Conservation (phyloP, 2,329 filamentous ascomycete genomes). For the Epichloe scottii region DNA sequence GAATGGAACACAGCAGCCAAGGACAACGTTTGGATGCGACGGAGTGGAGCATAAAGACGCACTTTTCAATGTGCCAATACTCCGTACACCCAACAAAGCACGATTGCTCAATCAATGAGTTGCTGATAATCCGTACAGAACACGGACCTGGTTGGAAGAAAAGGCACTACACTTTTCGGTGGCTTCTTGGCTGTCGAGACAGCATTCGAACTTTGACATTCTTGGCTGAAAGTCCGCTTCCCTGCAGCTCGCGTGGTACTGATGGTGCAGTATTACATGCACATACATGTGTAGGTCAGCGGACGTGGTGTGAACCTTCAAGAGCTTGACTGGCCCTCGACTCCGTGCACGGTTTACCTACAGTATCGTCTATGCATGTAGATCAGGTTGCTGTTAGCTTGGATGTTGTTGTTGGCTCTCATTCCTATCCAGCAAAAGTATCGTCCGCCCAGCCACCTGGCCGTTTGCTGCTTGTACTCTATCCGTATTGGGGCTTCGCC, state of each 20-base stretch:
- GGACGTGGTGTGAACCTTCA: too few relatives aligned
- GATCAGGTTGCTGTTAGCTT: too few relatives aligned
- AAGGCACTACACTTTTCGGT: too few relatives aligned
- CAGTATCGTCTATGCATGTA: neutral
- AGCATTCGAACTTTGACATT: too few relatives aligned
- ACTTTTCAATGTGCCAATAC: too few relatives aligned
- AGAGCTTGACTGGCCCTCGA: too few relatives aligned
- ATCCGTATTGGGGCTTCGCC: too few relatives aligned
- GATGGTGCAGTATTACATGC: neutral
- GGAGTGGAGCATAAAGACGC: neutral
- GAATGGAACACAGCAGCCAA: neutral
- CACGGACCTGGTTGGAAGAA: too few relatives aligned
- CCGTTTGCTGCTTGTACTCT: neutral
- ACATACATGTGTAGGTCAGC: neutral
- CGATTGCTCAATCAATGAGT: too few relatives aligned
- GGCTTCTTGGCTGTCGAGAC: too few relatives aligned
- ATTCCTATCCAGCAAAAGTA: neutral
- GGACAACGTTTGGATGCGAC: constrained; percentile 1
- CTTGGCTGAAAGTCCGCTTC: constrained; percentile 1
- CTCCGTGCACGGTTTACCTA: neutral
- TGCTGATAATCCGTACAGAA: too few relatives aligned
- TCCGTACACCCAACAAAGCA: too few relatives aligned
- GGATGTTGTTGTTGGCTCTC: neutral
- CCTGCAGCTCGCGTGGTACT: constrained; percentile 14
- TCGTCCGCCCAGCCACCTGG: neutral